Conservation (phyloP, 345 rosid species). For the Syzygium aromaticum region DNA sequence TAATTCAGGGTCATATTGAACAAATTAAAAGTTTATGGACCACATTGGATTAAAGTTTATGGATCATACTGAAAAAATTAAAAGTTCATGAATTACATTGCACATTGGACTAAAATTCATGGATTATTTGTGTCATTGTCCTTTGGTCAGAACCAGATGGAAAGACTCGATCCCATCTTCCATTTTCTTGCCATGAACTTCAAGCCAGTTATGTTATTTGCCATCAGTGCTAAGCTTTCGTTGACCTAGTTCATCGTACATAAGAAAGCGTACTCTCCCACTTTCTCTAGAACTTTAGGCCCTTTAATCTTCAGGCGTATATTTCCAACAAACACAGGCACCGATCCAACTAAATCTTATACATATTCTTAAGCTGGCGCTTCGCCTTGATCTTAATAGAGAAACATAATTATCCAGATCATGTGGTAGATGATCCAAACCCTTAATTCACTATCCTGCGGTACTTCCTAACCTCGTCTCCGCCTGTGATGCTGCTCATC, state of each 20-base stretch:
- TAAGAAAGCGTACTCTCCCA: not conserved
- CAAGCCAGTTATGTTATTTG: not conserved
- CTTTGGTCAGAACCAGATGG: not conserved
- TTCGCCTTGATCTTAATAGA: not conserved
- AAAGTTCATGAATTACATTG: too few relatives aligned
- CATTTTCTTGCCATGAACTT: not conserved
- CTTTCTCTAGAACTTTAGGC: not conserved
- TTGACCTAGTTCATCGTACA: not conserved
- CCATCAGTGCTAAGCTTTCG: not conserved
- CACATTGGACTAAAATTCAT: too few relatives aligned
- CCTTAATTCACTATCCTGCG: constrained; percentile 35
- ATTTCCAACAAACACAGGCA: not conserved
- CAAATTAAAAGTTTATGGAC: too few relatives aligned
- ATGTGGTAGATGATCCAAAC: not conserved
- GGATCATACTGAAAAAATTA: too few relatives aligned
- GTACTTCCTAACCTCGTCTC: constrained; percentile 63
- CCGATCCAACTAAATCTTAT: not conserved
- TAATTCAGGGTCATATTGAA: too few relatives aligned
- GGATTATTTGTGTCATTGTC: too few relatives aligned
- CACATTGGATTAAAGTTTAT: too few relatives aligned
- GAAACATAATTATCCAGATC: not conserved
- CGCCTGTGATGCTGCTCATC: constrained; percentile 76
- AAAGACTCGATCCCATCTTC: not conserved
- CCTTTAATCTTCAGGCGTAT: not conserved
- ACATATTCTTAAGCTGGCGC: not conserved